phyloP scores from a whole-genome alignment of 257 asterid species.

The Petunia axillaris region DNA sequence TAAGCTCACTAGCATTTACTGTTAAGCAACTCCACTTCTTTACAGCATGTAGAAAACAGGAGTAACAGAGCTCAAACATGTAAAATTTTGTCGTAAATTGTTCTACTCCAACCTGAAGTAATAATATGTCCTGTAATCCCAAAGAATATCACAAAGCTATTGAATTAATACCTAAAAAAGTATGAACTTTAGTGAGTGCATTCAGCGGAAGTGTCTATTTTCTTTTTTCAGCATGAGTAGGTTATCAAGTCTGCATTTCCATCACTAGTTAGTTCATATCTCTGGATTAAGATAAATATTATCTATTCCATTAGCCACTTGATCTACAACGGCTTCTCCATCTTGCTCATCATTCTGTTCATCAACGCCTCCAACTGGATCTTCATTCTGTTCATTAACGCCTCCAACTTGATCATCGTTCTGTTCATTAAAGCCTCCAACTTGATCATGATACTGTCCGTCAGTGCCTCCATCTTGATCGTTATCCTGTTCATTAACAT shows the following conservation, averaged over 20 bases:
- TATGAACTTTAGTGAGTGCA: neutral
- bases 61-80: neutral
- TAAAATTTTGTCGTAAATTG: neutral
- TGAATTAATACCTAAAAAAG: neutral
- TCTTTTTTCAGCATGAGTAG: neutral
- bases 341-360: neutral
- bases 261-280: neutral
- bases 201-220: neutral
- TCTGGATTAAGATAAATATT: neutral
- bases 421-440: neutral
- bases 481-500: neutral
- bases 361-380: neutral
- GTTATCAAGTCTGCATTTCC: neutral
- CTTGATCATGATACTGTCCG: neutral
- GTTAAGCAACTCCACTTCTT: neutral
- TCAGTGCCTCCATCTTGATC: too few species aligned
- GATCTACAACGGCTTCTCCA: neutral
- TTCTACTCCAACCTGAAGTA: neutral
- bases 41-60: neutral
- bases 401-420: neutral
- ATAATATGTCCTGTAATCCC: neutral
- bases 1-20: neutral
- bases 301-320: neutral
- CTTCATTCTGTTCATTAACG: neutral
- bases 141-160: neutral